These are phyloP conservation scores for Albugo laibachii DNA, from an alignment of 352 stramenopile genomes.

Conservation along the genomic window DNA sequence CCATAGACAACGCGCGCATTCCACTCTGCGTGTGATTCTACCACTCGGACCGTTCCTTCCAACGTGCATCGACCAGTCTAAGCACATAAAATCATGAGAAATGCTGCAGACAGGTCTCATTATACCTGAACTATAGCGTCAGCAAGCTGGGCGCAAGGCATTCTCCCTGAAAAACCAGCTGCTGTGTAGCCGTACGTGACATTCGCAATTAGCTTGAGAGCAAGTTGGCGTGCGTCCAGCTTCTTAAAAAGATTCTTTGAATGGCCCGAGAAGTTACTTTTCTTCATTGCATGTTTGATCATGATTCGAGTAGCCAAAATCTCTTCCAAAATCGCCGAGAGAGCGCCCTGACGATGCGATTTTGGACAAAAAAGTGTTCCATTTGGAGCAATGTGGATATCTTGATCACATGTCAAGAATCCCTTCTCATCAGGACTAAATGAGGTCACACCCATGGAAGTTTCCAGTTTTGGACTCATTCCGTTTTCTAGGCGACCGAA, in stretches of 20 bases:
- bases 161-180: constrained; percentile 94
- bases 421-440: constrained; percentile 21
- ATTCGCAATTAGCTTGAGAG: constrained; percentile 98
- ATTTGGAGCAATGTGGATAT: constrained; percentile 77
- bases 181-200: constrained; percentile 99
- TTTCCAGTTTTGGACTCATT: constrained; percentile 40
- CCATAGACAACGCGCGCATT: constrained; percentile 89
- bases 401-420: constrained; percentile 23
- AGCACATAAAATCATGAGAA: background rate
- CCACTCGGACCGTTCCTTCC: constrained; percentile 83
- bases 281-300: constrained; percentile 95
- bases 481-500: constrained; percentile 82
- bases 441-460: constrained; percentile 35
- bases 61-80: constrained; percentile 81
- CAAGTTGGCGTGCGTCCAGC: constrained; percentile 71
- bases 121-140: constrained; percentile 95
- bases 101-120: background rate
- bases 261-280: background rate
- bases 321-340: constrained; percentile 94
- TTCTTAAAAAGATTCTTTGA: constrained; percentile 66
- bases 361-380: constrained; percentile 92
- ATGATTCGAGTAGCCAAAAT: constrained; percentile 92
- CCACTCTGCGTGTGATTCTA: constrained; percentile 69
- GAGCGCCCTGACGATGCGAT: constrained; percentile 82
- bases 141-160: constrained; percentile 90